Conservation (phyloP, 495 filamentous ascomycete species). For the Penicillium bialowiezense region DNA sequence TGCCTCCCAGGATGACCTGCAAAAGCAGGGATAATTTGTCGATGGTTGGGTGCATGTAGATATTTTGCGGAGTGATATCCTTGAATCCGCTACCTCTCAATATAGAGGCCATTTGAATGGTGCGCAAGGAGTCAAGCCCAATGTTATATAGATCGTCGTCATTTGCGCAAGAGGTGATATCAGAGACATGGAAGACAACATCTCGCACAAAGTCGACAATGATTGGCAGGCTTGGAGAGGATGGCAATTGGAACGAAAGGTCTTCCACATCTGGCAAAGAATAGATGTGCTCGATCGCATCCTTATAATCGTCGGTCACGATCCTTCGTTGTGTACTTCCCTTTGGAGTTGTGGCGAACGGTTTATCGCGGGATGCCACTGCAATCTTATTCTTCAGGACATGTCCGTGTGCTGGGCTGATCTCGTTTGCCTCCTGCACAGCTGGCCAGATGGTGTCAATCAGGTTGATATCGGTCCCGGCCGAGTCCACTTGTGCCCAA, state of each 20-base stretch:
- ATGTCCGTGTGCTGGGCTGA: constrained; percentile 6
- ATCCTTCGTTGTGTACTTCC: constrained; percentile 48
- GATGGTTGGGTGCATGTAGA: constrained; percentile 17
- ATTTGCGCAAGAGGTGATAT: neutral
- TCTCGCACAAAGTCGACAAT: constrained; percentile 1
- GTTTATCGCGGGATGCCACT: constrained; percentile 42
- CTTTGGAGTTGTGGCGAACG: constrained; percentile 50
- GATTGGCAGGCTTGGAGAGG: neutral
- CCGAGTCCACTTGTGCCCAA: neutral
- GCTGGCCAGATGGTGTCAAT: constrained; percentile 48
- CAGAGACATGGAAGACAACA: constrained; percentile 2
- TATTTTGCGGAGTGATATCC: constrained; percentile 3
- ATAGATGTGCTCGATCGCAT: constrained; percentile 50
- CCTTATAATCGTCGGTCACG: constrained; percentile 44
- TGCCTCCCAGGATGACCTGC: constrained; percentile 1
- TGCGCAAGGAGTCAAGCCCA: constrained; percentile 17
- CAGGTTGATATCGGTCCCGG: constrained; percentile 39
- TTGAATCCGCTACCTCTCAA: neutral
- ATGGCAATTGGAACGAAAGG: constrained; percentile 1
- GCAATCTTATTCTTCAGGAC: constrained; percentile 7
- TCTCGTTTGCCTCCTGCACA: constrained; percentile 30
- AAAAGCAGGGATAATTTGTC: constrained; percentile 1
- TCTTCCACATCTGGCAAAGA: neutral
- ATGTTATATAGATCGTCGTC: constrained; percentile 10
- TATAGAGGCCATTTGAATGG: constrained; percentile 6